These are phyloP conservation scores for Podospora comata DNA, from an alignment of 495 filamentous ascomycete genomes.

Conservation along the genomic window DNA sequence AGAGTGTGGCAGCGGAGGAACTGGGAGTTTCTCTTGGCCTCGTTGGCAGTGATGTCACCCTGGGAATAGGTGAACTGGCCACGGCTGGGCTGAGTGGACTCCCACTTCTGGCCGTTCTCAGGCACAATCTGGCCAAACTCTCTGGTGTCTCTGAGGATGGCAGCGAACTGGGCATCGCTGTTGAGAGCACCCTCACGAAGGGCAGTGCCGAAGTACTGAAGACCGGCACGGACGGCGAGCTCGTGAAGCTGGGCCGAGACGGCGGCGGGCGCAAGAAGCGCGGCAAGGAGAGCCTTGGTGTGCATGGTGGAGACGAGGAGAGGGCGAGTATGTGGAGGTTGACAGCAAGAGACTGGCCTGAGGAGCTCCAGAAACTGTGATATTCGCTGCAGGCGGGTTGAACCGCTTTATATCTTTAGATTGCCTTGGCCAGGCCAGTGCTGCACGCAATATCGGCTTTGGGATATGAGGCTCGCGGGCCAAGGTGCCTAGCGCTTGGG, in stretches of 20 bases:
- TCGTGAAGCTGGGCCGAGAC: constrained; percentile 45
- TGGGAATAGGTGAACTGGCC: constrained; percentile 49
- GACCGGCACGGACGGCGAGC: constrained; percentile 51
- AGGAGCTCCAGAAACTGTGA: neutral
- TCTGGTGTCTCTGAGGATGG: constrained; percentile 44
- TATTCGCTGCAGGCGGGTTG: neutral
- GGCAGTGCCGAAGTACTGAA: constrained; percentile 58
- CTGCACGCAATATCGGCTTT: constrained; percentile 8
- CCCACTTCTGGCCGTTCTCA: constrained; percentile 58
- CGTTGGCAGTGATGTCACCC: constrained; percentile 50
- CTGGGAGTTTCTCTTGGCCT: constrained; percentile 54
- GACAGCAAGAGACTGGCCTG: too few relatives aligned
- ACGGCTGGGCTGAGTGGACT: constrained; percentile 38
- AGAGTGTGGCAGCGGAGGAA: constrained; percentile 57
- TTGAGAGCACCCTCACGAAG: constrained; percentile 52
- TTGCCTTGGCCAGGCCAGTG: constrained; percentile 3
- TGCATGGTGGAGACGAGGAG: constrained; percentile 23
- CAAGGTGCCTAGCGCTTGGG: constrained; percentile 4
- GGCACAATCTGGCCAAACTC: constrained; percentile 61
- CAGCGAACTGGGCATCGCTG: constrained; percentile 49
- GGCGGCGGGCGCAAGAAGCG: constrained; percentile 31
- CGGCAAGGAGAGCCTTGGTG: constrained; percentile 22
- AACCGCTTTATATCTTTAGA: constrained; percentile 1
- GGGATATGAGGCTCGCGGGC: neutral
- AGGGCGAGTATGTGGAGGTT: too few relatives aligned